Evolutionary conservation across 371 early-diverging fungal species (phyloP).

Genomic region (Apophysomyces sp.): DNA sequence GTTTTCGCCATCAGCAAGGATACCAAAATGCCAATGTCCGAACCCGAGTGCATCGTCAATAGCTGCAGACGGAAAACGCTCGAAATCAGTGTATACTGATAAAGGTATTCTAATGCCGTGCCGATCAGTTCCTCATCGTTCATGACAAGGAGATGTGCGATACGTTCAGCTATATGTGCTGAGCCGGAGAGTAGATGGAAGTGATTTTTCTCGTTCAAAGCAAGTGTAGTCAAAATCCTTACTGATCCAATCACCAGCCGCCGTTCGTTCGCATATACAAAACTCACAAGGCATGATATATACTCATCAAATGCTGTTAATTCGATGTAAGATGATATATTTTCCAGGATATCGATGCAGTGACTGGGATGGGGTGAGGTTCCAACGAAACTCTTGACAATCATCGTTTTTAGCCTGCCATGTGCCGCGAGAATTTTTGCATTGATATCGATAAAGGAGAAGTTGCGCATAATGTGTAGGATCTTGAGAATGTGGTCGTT

Average conservation of each 20-base stretch:
- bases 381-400: conserved; percentile 56
- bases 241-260: conserved; percentile 63
- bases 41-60: conserved; percentile 38
- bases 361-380: conserved; percentile 50
- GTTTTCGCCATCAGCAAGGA: conserved; percentile 45
- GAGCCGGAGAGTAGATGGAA: conserved; percentile 24
- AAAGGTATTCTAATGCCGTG: conserved; percentile 67
- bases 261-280: conserved; percentile 60
- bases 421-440: conserved; percentile 48
- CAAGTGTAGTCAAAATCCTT: conserved; percentile 59
- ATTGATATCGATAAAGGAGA: conserved; percentile 65
- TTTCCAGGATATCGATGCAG: conserved; percentile 71
- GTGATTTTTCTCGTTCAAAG: conserved; percentile 54
- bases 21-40: conserved; percentile 48
- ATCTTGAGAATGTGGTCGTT: conserved; percentile 69
- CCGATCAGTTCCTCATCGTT: conserved; percentile 74
- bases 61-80: conserved; percentile 43
- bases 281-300: conserved; percentile 30
- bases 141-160: conserved; percentile 62
- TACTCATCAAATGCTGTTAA: conserved; percentile 37
- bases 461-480: conserved; percentile 72
- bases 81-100: conserved; percentile 64
- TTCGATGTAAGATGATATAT: conserved; percentile 50
- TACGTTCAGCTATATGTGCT: conserved; percentile 34
- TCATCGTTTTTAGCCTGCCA: conserved; percentile 41